phyloP scores from a whole-genome alignment of 2,329 filamentous ascomycete genomes.

The Hypocrella siamensis region DNA sequence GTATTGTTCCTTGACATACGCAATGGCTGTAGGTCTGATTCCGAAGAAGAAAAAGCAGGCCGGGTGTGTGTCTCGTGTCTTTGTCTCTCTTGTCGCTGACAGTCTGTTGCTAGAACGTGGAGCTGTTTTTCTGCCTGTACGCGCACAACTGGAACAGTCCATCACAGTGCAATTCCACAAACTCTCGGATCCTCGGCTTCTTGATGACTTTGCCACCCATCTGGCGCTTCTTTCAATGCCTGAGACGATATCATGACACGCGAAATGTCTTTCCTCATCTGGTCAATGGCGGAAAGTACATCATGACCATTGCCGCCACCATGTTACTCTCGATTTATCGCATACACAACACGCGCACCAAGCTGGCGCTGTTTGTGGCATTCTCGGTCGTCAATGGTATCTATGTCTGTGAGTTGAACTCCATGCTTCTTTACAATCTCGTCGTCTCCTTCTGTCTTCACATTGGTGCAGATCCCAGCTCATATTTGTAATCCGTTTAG shows the following conservation, averaged over 20 bases:
- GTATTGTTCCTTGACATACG: constrained; percentile 89
- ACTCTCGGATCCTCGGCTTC: constrained; percentile 76
- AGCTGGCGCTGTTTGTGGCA: constrained; percentile 59
- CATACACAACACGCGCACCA: constrained; percentile 40
- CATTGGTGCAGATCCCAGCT: too few relatives aligned
- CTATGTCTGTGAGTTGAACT: constrained; percentile 50
- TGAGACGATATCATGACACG: constrained; percentile 80
- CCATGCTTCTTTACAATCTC: too few relatives aligned
- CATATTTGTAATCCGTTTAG: constrained; percentile 17
- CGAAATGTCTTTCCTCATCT: constrained; percentile 81
- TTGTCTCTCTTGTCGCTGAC: not conserved
- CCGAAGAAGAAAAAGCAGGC: not conserved
- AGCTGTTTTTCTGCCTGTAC: constrained; percentile 90
- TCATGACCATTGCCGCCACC: constrained; percentile 67
- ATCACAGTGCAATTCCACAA: constrained; percentile 64
- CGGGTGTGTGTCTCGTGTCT: too few relatives aligned
- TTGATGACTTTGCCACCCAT: constrained; percentile 70
- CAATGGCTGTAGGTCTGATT: constrained; percentile 53
- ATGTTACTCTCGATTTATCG: constrained; percentile 71
- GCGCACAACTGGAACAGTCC: constrained; percentile 62
- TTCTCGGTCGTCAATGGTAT: constrained; percentile 71
- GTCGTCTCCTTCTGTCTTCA: too few relatives aligned
- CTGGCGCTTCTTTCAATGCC: constrained; percentile 80
- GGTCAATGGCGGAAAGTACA: constrained; percentile 84
- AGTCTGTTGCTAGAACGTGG: constrained; percentile 49